These are phyloP conservation scores for Gaertneriomyces sp. DNA, from an alignment of 192 early-diverging fungal species.

Conservation along the genomic window DNA sequence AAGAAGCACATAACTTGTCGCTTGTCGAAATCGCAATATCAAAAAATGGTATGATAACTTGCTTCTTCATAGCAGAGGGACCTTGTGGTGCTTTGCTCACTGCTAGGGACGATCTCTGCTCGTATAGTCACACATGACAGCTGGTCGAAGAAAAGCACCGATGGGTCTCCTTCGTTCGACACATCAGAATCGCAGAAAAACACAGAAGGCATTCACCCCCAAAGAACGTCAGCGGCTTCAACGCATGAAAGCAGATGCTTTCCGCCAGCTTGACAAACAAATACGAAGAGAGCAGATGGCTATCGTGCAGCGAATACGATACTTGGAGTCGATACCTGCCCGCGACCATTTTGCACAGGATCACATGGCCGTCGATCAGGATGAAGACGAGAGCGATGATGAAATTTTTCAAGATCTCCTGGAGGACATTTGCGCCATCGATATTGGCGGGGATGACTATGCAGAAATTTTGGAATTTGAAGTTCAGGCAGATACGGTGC, in stretches of 20 bases:
- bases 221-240: conserved; percentile 22
- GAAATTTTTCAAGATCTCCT: conserved; percentile 14
- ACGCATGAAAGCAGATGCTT: conserved; percentile 17
- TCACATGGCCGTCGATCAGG: conserved; percentile 6
- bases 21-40: too few relatives aligned
- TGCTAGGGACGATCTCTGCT: conserved; percentile 6
- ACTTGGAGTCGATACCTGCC: conserved; percentile 22
- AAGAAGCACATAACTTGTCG: too few relatives aligned
- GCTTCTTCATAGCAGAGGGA: conserved; percentile 5
- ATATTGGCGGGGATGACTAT: conserved; percentile 23
- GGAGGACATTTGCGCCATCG: conserved; percentile 19
- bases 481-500: conserved; percentile 4
- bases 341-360: conserved; percentile 13
- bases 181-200: not conserved
- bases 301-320: conserved; percentile 25
- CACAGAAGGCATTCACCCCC: not conserved
- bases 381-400: conserved; percentile 4
- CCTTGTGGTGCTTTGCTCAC: conserved; percentile 5
- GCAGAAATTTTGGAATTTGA: conserved; percentile 27
- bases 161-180: not conserved
- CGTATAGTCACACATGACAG: not conserved
- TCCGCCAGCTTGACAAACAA: conserved; percentile 19
- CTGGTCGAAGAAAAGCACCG: not conserved
- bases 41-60: conserved; percentile 3
- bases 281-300: conserved; percentile 29